phyloP scores from a whole-genome alignment of 306 rosid species.

The Cicer cuneatum region DNA sequence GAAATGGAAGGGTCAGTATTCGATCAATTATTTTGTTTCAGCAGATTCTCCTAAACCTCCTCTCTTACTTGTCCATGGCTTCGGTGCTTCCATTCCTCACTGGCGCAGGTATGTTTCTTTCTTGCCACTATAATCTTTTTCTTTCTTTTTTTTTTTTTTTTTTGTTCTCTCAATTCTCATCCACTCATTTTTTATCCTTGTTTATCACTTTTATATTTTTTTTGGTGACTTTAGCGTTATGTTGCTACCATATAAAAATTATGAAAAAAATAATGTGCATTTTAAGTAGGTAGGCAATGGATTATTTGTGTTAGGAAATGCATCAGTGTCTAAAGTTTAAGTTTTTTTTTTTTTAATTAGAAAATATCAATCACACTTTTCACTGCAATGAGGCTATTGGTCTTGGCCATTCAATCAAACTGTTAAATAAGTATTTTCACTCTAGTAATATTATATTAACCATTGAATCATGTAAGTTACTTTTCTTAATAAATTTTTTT shows the following conservation, averaged over 20 bases:
- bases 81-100: slow-evolving; percentile 93
- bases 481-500: too few relatives aligned
- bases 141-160: slow-evolving; percentile 28
- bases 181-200: slow-evolving; percentile 44
- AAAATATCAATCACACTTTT: too few relatives aligned
- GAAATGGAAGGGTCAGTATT: slow-evolving; percentile 78
- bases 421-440: too few relatives aligned
- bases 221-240: neutral
- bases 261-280: neutral
- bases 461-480: too few relatives aligned
- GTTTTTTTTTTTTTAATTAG: too few relatives aligned
- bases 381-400: too few relatives aligned
- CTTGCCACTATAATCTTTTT: neutral
- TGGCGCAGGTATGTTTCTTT: slow-evolving; percentile 76
- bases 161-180: slow-evolving; percentile 8
- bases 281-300: neutral
- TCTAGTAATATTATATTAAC: too few relatives aligned
- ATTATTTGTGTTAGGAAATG: slow-evolving; percentile 10
- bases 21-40: slow-evolving; percentile 74
- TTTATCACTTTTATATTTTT: slow-evolving; percentile 35
- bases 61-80: slow-evolving; percentile 88
- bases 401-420: too few relatives aligned
- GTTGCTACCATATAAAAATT: slow-evolving; percentile 33
- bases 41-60: slow-evolving; percentile 59
- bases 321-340: neutral